Conservation (phyloP, 257 asterid genomes). For the Pogostemon cablin region DNA sequence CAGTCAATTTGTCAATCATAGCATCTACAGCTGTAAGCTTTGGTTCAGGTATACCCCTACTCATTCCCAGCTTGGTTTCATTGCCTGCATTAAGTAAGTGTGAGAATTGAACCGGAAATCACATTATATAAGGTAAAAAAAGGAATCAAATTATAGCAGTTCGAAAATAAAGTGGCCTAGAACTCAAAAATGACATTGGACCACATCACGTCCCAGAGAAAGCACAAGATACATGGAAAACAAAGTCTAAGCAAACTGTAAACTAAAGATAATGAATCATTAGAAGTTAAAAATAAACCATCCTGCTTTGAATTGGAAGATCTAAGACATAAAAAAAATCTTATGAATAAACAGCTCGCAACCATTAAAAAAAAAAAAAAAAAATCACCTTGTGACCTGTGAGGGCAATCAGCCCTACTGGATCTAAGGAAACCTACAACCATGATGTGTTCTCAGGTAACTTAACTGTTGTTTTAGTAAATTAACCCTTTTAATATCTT, state of each 20-base stretch:
- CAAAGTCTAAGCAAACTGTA: conserved; percentile 4
- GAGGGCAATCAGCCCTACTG: conserved; percentile 13
- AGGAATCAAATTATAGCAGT: conserved; percentile 9
- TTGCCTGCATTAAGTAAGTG: conserved; percentile 58
- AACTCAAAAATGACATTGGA: conserved; percentile 13
- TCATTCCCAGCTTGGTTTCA: conserved; percentile 98
- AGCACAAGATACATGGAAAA: conserved; percentile 6
- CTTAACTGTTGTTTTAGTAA: conserved; percentile 3
- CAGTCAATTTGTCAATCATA: conserved; percentile 98
- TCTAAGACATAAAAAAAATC: conserved; percentile 3
- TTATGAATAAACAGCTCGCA: neutral
- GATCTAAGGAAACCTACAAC: neutral
- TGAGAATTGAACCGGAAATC: neutral
- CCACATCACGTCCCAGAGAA: conserved; percentile 23
- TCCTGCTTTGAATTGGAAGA: neutral
- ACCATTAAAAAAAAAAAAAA: neutral
- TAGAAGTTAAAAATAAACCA: neutral
- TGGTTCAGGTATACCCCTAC: conserved; percentile 98
- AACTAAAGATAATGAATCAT: conserved; percentile 1
- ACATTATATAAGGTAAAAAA: conserved; percentile 18
- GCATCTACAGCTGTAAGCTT: conserved; percentile 99
- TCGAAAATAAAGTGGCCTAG: conserved; percentile 21
- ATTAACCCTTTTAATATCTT: neutral
- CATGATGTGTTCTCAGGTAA: neutral
- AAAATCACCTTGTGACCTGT: neutral